Base-by-base conservation (phyloP, 306 rosid genomes). In the Lathyrus sativus region DNA sequence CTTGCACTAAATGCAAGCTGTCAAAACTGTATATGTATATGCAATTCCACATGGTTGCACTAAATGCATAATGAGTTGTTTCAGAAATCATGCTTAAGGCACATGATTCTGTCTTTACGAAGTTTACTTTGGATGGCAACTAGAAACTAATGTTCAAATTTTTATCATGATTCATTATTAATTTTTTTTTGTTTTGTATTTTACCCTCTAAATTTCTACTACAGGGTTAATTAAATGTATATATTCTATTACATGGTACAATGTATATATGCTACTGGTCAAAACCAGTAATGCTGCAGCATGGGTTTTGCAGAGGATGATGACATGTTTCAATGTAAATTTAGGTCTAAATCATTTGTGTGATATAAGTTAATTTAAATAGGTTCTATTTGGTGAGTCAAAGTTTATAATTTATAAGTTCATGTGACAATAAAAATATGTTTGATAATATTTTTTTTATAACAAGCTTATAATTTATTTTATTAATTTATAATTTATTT, bases 31-130 rank as follows among this genome's bases (percentile, higher is more conserved):
- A 44, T 58, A 64, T 41, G 73, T 12, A 46, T 65, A 26, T 55
- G 61, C 9, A 55, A 55, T 53, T 53, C 74, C 84, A 71, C 78
- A 69, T 84, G 80, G 67, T 39, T 31, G 55, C 75, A 76, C 57
- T 60, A 67, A 69, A 65, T 72, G 76, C 70, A 54, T 7, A 44
- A 59, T 68, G 63, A 55, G 78, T 74, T 60, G 71, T 60, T 19
- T 79, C 71, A 53, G 69, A 76, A 76, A 38, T 64, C 54, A 59
- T 59, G 71, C 78, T 39, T 55, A 60, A 38, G 69, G 61, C 90
- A 85, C 90, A 76, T 75, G 85, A 35, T 75, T 68, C 64, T 82
- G 82, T 80, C 85, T 42, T 61, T 46, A 56, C 2, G 31, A 68
- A 62, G 6, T 69, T 67, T 48, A 12, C 43, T 68, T 26, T 31